These are phyloP conservation scores for Cocos nucifera DNA, from an alignment of 176 grass and related monocot genomes.

Conservation along the genomic window DNA sequence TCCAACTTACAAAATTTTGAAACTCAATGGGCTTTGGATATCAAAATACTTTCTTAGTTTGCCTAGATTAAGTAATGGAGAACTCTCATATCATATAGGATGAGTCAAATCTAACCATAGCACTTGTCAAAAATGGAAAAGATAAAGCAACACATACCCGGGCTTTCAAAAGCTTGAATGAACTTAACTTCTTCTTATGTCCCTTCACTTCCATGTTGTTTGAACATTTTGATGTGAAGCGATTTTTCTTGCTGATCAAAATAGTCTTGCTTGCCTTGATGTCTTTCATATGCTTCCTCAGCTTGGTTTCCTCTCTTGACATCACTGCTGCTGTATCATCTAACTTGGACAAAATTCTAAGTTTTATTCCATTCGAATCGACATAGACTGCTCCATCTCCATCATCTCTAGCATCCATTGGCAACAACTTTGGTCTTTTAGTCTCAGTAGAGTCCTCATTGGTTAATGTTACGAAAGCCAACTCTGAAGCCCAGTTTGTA, in stretches of 20 bases:
- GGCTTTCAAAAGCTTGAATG: slow-evolving; percentile 40
- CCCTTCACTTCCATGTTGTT: slow-evolving; percentile 59
- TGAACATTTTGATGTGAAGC: slow-evolving; percentile 25
- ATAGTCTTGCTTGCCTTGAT: slow-evolving; percentile 27
- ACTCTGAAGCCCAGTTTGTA: slow-evolving; percentile 18
- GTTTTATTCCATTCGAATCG: slow-evolving; percentile 31
- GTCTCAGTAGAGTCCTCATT: neutral
- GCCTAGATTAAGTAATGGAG: too few species aligned
- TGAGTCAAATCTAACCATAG: too few species aligned
- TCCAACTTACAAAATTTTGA: too few species aligned
- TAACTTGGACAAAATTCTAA: slow-evolving; percentile 33
- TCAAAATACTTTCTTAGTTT: too few species aligned
- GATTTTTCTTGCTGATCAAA: slow-evolving; percentile 24
- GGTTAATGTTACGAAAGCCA: neutral
- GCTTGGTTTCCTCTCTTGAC: neutral
- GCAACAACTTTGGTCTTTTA: slow-evolving; percentile 3
- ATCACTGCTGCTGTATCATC: neutral
- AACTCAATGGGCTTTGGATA: too few species aligned
- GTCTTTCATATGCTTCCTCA: neutral
- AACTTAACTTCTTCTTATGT: slow-evolving; percentile 43
- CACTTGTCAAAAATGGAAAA: too few species aligned
- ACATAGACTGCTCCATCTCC: slow-evolving; percentile 10
- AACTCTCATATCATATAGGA: too few species aligned
- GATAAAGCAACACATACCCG: slow-evolving; percentile 35
- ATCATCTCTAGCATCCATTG: neutral